These are phyloP conservation scores for Clonostachys sp. DNA, from an alignment of 2,329 filamentous ascomycete genomes.

Conservation along the genomic window DNA sequence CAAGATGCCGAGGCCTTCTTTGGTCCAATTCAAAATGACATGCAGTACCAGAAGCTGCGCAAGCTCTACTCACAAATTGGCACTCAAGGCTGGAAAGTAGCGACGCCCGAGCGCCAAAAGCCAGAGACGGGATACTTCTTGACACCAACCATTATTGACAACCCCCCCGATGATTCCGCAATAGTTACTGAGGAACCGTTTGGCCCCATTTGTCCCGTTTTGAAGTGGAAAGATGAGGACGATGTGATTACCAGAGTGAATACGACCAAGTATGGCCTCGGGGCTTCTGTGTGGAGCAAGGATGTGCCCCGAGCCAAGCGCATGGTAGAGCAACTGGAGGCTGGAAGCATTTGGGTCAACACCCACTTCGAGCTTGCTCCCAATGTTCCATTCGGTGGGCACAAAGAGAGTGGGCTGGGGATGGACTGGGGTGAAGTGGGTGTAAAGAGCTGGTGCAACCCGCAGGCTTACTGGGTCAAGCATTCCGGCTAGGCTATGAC, in stretches of 20 bases:
- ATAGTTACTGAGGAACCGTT: slow-evolving; percentile 95
- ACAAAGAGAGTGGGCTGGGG: too few relatives aligned
- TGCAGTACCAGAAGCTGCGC: slow-evolving; percentile 57
- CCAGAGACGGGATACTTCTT: slow-evolving; percentile 41
- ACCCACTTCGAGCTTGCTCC: too few relatives aligned
- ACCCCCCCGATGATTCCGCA: slow-evolving; percentile 37
- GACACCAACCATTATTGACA: slow-evolving; percentile 51
- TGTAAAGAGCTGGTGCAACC: too few relatives aligned
- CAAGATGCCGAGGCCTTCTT: slow-evolving; percentile 23
- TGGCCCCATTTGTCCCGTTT: slow-evolving; percentile 84
- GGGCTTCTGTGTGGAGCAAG: slow-evolving; percentile 97
- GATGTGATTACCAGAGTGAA: slow-evolving; percentile 89
- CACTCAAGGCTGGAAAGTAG: slow-evolving; percentile 19
- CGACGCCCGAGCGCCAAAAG: too few relatives aligned
- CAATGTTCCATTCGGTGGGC: too few relatives aligned
- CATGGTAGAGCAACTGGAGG: slow-evolving; percentile 77
- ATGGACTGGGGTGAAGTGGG: too few relatives aligned
- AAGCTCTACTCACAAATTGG: slow-evolving; percentile 36
- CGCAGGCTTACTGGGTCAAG: too few relatives aligned
- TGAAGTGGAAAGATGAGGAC: slow-evolving; percentile 78
- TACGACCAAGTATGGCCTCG: slow-evolving; percentile 88
- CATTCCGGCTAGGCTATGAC: too few relatives aligned
- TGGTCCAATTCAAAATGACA: slow-evolving; percentile 56
- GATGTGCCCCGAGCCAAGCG: slow-evolving; percentile 71
- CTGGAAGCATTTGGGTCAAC: slow-evolving; percentile 95